A percentile compares a stretch with the other conserved stretches of the same genome.
Evolutionary conservation across 2,329 filamentous ascomycete genomes (phyloP).

Genomic region (Aspergillus tanneri): DNA sequence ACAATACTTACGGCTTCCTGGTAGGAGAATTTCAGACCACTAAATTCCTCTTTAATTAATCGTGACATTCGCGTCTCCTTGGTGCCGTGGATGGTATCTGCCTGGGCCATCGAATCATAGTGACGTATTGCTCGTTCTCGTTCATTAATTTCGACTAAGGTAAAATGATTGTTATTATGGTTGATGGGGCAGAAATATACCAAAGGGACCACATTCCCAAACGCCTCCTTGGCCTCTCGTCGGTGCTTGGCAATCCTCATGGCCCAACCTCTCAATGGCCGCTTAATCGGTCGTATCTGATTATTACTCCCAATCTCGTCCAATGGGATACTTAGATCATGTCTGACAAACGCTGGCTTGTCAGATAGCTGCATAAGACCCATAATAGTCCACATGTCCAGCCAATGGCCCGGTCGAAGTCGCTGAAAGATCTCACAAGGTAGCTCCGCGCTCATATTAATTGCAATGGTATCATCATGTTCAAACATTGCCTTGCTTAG

Average conservation of each 20-base stretch:
- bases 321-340: conserved; percentile 21
- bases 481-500: not conserved
- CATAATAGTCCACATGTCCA: conserved; percentile 23
- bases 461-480: conserved; percentile 10
- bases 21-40: conserved; percentile 24
- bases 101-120: conserved; percentile 23
- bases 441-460: conserved; percentile 19
- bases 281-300: conserved; percentile 17
- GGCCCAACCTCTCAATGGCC: not conserved
- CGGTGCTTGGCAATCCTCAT: conserved; percentile 5
- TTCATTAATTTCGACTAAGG: conserved; percentile 29
- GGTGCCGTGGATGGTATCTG: conserved; percentile 14
- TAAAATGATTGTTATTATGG: conserved; percentile 22
- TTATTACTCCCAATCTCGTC: conserved; percentile 14
- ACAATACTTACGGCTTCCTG: conserved; percentile 22
- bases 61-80: conserved; percentile 17
- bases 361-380: conserved; percentile 24
- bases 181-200: conserved; percentile 22
- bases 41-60: conserved; percentile 24
- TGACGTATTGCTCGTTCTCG: conserved; percentile 23
- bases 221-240: conserved; percentile 1
- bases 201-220: conserved; percentile 2
- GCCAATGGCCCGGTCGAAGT: conserved; percentile 20
- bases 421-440: conserved; percentile 19
- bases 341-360: conserved; percentile 21